phyloP scores from a whole-genome alignment of 2,329 filamentous ascomycete genomes.

The Parastagonospora avenae region DNA sequence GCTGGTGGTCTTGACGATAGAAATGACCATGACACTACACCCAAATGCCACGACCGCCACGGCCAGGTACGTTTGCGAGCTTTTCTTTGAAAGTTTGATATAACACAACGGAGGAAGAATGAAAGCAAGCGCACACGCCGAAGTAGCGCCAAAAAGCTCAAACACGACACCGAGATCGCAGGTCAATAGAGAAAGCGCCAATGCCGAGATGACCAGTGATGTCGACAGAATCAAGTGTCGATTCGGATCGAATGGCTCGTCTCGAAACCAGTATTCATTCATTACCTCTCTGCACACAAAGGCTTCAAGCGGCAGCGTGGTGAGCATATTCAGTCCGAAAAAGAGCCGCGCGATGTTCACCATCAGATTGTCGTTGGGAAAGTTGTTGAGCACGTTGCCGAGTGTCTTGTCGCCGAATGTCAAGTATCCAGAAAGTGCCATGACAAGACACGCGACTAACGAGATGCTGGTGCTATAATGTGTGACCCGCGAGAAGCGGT shows the following conservation, averaged over 20 bases:
- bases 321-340: conserved; percentile 98
- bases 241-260: conserved; percentile 78
- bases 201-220: conserved; percentile 75
- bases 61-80: conserved; percentile 74
- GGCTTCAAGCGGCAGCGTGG: conserved; percentile 91
- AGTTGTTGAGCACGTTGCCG: conserved; percentile 98
- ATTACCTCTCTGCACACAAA: conserved; percentile 98
- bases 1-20: conserved; percentile 36
- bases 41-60: conserved; percentile 80
- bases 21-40: conserved; percentile 75
- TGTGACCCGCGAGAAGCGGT: conserved; percentile 90
- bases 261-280: conserved; percentile 78
- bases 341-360: conserved; percentile 94
- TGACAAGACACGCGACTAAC: conserved; percentile 85
- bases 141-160: conserved; percentile 93
- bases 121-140: conserved; percentile 91
- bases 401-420: conserved; percentile 90
- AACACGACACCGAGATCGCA: conserved; percentile 95
- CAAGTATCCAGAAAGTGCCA: conserved; percentile 89
- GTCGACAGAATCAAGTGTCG: conserved; percentile 89
- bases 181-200: conserved; percentile 78
- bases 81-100: conserved; percentile 85
- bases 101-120: conserved; percentile 95
- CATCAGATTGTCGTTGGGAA: conserved; percentile 85
- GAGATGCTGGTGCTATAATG: conserved; percentile 92